These are phyloP conservation scores for Aspergillus heteromorphus DNA, from an alignment of 495 filamentous ascomycete species.

Conservation along the genomic window DNA sequence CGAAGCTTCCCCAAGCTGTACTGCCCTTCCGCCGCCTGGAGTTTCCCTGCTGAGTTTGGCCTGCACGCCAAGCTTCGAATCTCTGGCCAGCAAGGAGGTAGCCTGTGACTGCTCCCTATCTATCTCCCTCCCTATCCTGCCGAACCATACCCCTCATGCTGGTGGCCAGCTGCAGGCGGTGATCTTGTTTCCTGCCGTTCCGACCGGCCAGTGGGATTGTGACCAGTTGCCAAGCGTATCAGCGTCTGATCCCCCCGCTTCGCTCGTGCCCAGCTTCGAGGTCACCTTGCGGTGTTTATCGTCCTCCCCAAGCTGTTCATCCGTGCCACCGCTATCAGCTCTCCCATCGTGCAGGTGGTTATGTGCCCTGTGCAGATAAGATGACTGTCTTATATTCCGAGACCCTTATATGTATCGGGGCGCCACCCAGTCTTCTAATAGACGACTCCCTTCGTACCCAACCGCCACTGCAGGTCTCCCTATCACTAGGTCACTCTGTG, in stretches of 20 bases:
- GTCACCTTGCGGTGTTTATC: background rate
- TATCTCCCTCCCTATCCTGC: background rate
- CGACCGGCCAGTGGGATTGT: background rate
- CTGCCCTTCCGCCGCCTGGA: conserved; percentile 22
- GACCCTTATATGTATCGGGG: background rate
- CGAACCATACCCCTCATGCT: background rate
- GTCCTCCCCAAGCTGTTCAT: background rate
- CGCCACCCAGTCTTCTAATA: background rate
- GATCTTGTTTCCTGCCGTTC: background rate
- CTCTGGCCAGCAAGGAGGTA: conserved; percentile 5
- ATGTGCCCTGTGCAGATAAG: background rate
- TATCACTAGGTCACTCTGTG: background rate
- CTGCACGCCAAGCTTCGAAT: conserved; percentile 17
- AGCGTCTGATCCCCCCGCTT: conserved; percentile 10
- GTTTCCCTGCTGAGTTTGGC: conserved; percentile 28
- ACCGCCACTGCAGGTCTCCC: background rate
- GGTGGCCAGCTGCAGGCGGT: background rate
- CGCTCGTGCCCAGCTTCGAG: background rate
- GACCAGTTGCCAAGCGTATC: conserved; percentile 13
- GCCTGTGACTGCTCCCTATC: background rate
- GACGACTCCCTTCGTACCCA: background rate
- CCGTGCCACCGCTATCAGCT: background rate
- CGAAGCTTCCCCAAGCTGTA: conserved; percentile 4
- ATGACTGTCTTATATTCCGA: background rate
- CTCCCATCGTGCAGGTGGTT: background rate